These are phyloP conservation scores for Talaromyces sp. DNA, from an alignment of 2,329 filamentous ascomycete species.

Conservation along the genomic window DNA sequence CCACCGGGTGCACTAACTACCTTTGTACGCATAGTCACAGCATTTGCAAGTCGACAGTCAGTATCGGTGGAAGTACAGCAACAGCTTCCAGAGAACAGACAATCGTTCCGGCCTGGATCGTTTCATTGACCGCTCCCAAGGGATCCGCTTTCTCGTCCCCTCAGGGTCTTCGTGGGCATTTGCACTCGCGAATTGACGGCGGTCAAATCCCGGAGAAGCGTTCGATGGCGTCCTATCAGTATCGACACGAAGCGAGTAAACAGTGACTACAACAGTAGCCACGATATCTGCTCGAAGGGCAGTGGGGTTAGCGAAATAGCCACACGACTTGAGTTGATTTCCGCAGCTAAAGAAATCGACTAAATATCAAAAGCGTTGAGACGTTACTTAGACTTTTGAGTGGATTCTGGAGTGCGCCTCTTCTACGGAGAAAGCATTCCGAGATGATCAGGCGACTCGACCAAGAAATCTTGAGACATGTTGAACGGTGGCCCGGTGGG, in stretches of 20 bases:
- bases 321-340: background rate
- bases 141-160: background rate
- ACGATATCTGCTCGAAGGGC: background rate
- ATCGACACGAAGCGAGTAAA: background rate
- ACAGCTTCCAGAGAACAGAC: background rate
- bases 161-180: background rate
- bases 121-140: background rate
- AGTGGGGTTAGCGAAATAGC: background rate
- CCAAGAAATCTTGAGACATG: background rate
- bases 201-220: background rate
- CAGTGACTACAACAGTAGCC: background rate
- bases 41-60: too few relatives aligned
- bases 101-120: background rate
- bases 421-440: background rate
- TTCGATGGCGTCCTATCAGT: conserved; percentile 1
- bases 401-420: conserved; percentile 1
- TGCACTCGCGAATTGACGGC: background rate
- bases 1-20: background rate
- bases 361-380: conserved; percentile 1
- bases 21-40: background rate
- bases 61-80: too few relatives aligned
- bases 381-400: background rate
- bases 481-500: background rate
- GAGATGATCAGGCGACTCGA: conserved; percentile 1
- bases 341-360: background rate